A percentile compares a stretch with the other conserved stretches of the same genome.
Evolutionary conservation across 805 yeast genomes (phyloP).

Genomic region (Clavispora carvajalis): DNA sequence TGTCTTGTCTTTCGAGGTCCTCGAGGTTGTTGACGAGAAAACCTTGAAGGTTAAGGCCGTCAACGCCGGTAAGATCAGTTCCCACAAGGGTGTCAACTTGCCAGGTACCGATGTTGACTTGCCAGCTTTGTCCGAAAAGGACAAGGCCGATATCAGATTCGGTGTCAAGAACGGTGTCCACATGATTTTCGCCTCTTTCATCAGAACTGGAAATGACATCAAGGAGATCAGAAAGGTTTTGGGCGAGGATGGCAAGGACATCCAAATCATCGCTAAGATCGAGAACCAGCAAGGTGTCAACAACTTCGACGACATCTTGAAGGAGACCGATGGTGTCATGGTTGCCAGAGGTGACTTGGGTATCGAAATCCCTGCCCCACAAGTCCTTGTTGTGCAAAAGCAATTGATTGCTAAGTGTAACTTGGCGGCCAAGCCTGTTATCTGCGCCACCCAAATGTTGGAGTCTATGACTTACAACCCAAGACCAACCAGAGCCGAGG

Average conservation of each 20-base stretch:
- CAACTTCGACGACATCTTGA: constrained; percentile 95
- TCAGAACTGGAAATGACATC: constrained; percentile 91
- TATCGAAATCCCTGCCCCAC: constrained; percentile 98
- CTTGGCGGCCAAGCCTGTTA: constrained; percentile 98
- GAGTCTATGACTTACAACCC: constrained; percentile 99
- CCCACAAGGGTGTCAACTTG: constrained; percentile 98
- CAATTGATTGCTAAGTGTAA: constrained; percentile 98
- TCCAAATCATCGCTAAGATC: constrained; percentile 95
- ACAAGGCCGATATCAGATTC: constrained; percentile 82
- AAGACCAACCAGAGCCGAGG: constrained; percentile 99
- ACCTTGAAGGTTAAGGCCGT: constrained; percentile 84
- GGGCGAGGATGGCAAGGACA: constrained; percentile 94
- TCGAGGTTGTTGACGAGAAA: constrained; percentile 71
- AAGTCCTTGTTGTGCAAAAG: constrained; percentile 97
- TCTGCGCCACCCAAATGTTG: constrained; percentile 99
- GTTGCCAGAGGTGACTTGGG: constrained; percentile 99
- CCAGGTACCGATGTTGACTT: constrained; percentile 99
- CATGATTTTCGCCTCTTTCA: constrained; percentile 98
- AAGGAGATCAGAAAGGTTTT: constrained; percentile 85
- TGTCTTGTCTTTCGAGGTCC: constrained; percentile 90
- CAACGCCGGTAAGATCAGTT: constrained; percentile 92
- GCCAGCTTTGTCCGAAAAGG: constrained; percentile 97
- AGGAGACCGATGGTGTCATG: constrained; percentile 98
- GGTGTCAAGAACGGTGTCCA: constrained; percentile 98
- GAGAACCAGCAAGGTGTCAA: constrained; percentile 99